phyloP scores from a whole-genome alignment of 2,329 filamentous ascomycete genomes.

The Juglanconis oblonga region DNA sequence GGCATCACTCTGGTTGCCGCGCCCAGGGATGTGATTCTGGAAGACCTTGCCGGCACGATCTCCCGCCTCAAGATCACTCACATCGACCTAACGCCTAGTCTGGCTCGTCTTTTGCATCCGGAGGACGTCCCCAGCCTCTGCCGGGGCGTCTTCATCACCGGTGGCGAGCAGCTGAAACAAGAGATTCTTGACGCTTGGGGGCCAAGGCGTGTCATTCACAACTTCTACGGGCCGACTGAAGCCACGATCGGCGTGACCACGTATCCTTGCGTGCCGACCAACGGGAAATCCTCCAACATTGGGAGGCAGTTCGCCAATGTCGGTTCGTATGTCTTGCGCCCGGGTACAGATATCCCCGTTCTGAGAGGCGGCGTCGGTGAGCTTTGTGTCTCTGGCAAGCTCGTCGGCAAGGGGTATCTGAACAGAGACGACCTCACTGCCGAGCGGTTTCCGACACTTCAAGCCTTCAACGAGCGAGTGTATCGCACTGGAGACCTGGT shows the following conservation, averaged over 20 bases:
- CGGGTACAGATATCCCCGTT: constrained; percentile 68
- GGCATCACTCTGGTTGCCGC: constrained; percentile 82
- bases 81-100: constrained; percentile 85
- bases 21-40: constrained; percentile 79
- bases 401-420: constrained; percentile 88
- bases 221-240: constrained; percentile 89
- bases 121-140: constrained; percentile 77
- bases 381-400: constrained; percentile 79
- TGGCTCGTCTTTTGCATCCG: constrained; percentile 75
- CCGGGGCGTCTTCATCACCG: constrained; percentile 86
- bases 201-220: constrained; percentile 76
- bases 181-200: constrained; percentile 90
- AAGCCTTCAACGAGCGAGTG: constrained; percentile 56
- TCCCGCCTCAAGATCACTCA: constrained; percentile 75
- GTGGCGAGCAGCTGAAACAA: constrained; percentile 82
- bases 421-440: constrained; percentile 74
- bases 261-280: constrained; percentile 73
- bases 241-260: constrained; percentile 92
- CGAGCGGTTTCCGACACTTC: constrained; percentile 70
- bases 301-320: constrained; percentile 85
- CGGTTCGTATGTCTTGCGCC: constrained; percentile 73
- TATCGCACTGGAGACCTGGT: constrained; percentile 92
- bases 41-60: constrained; percentile 75
- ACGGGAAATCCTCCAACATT: constrained; percentile 84
- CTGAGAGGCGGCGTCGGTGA: constrained; percentile 79